These are phyloP conservation scores for Hymenoscyphus fructigenus DNA, from an alignment of 2,329 filamentous ascomycete species.

Conservation along the genomic window DNA sequence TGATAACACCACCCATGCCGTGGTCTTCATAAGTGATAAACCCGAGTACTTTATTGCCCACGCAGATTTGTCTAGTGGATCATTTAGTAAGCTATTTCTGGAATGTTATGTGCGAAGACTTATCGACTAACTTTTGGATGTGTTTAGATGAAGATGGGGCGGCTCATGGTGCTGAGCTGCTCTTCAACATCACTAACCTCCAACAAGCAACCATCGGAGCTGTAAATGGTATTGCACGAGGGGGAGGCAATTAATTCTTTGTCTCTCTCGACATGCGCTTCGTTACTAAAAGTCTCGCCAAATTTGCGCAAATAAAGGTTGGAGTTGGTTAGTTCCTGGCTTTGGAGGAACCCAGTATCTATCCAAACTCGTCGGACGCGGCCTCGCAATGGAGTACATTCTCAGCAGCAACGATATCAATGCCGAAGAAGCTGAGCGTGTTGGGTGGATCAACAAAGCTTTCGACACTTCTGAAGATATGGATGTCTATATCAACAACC, in stretches of 20 bases:
- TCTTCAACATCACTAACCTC: constrained; percentile 9
- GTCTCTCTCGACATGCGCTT: constrained; percentile 20
- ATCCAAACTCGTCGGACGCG: constrained; percentile 16
- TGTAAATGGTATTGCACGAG: constrained; percentile 12
- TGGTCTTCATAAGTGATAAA: no score
- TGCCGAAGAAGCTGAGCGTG: constrained; percentile 11
- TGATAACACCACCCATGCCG: no score
- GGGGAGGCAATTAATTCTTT: constrained; percentile 19
- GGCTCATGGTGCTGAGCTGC: neutral
- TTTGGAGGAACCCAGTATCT: constrained; percentile 16
- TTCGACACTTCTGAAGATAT: neutral
- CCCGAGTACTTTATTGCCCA: no score
- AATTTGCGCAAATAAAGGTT: constrained; percentile 16
- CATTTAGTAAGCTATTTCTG: no score
- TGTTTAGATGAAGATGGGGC: no score
- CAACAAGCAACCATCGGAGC: constrained; percentile 3
- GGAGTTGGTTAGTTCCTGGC: constrained; percentile 14
- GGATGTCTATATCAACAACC: neutral
- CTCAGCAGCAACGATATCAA: constrained; percentile 14
- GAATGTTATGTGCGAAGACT: no score
- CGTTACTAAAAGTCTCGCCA: constrained; percentile 7
- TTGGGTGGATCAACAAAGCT: neutral
- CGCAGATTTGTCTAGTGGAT: no score
- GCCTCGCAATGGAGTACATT: constrained; percentile 21
- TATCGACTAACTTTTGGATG: no score